phyloP scores from a whole-genome alignment of 768 basidiomycete genomes.

The Lentinula raphanica region DNA sequence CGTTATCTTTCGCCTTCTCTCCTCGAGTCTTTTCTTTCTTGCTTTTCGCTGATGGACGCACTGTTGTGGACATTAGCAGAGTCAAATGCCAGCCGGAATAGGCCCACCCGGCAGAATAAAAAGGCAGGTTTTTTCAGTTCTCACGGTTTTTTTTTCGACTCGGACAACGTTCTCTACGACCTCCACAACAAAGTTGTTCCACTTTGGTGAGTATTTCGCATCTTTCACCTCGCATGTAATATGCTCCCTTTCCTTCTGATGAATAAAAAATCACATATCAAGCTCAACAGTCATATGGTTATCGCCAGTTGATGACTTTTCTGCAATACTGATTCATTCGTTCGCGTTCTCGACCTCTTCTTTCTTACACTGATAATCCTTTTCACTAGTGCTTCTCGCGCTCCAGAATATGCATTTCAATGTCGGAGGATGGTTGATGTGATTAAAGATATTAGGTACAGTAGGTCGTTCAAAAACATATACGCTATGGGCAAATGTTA shows the following conservation, averaged over 20 bases:
- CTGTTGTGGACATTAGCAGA: constrained; percentile 7
- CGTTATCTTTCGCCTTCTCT: constrained; percentile 21
- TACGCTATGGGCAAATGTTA: too few relatives aligned
- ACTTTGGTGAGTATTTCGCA: neutral
- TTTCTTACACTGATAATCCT: too few relatives aligned
- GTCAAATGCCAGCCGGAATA: neutral
- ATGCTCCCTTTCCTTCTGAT: constrained; percentile 28
- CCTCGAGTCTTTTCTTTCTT: constrained; percentile 33
- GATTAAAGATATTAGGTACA: neutral
- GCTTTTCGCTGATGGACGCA: constrained; percentile 22
- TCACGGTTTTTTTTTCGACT: neutral
- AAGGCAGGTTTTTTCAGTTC: neutral
- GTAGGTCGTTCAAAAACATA: neutral
- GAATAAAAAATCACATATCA: constrained; percentile 54
- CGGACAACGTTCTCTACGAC: neutral
- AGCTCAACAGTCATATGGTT: constrained; percentile 61
- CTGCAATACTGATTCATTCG: constrained; percentile 51
- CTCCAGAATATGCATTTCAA: too few relatives aligned
- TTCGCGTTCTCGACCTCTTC: neutral
- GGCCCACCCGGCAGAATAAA: neutral
- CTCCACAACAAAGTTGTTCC: neutral
- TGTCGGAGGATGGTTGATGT: neutral
- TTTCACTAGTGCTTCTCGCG: neutral
- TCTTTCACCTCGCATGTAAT: neutral
- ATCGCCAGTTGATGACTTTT: constrained; percentile 45